Percentiles rank a stretch among this genome's conserved stretches.
These are phyloP conservation scores for Candida germanica DNA, from an alignment of 805 yeast genomes.

Conservation along the genomic window DNA sequence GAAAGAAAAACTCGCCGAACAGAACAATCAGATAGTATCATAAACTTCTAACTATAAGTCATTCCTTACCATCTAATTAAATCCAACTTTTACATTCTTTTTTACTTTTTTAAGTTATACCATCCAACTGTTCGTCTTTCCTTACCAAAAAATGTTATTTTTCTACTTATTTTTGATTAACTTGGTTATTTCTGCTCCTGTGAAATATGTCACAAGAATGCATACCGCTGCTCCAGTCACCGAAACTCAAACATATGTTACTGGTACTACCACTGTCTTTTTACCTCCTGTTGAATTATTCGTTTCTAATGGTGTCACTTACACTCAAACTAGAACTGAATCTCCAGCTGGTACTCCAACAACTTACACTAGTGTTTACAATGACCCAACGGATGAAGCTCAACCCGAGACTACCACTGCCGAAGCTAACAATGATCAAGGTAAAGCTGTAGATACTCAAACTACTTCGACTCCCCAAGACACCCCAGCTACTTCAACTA, in stretches of 20 bases:
- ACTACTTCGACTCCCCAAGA: conserved; percentile 9
- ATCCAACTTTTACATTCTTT: too few relatives aligned
- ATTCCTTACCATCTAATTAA: too few relatives aligned
- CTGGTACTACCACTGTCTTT: conserved; percentile 48
- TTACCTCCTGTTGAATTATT: conserved; percentile 53
- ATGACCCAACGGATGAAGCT: conserved; percentile 16
- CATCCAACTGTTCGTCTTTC: not conserved
- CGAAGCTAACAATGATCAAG: conserved; percentile 22
- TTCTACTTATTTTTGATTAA: conserved; percentile 18
- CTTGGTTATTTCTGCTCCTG: conserved; percentile 29
- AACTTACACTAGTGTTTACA: conserved; percentile 23
- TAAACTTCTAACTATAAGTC: too few relatives aligned
- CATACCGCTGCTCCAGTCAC: conserved; percentile 58
- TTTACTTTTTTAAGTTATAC: not conserved
- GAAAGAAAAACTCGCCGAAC: too few relatives aligned
- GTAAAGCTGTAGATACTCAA: too few relatives aligned
- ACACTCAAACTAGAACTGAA: conserved; percentile 43
- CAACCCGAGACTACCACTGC: conserved; percentile 30
- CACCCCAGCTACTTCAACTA: conserved; percentile 17
- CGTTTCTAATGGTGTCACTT: conserved; percentile 50
- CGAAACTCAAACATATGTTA: conserved; percentile 36
- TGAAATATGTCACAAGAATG: conserved; percentile 46
- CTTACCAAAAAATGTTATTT: conserved; percentile 8
- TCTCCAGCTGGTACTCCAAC: conserved; percentile 34
- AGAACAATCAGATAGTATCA: too few relatives aligned